Evolutionary conservation across 441 rosid genomes (phyloP).

Genomic region (Corymbia citriodora): DNA sequence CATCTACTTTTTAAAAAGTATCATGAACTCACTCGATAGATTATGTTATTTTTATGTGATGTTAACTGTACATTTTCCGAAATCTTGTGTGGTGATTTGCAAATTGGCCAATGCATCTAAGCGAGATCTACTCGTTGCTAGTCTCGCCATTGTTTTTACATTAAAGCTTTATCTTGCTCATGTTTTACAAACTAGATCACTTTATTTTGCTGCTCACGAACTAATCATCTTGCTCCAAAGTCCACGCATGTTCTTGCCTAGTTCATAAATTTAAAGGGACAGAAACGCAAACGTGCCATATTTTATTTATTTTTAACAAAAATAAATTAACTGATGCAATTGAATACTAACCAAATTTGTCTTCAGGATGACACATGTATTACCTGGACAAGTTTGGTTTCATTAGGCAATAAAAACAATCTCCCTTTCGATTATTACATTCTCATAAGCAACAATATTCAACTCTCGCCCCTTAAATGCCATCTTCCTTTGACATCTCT

Average conservation of each 20-base stretch:
- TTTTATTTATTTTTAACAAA: not conserved
- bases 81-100: not conserved
- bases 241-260: not conserved
- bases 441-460: not conserved
- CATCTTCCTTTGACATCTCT: not conserved
- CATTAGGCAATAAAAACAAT: not conserved
- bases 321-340: not conserved
- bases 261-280: not conserved
- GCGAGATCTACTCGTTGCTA: not conserved
- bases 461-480: not conserved
- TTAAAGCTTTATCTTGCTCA: not conserved
- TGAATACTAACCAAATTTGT: not conserved
- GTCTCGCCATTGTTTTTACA: not conserved
- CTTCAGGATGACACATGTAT: not conserved
- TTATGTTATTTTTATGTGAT: not conserved
- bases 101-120: not conserved
- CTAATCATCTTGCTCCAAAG: not conserved
- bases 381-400: not conserved
- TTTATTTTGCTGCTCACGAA: not conserved
- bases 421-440: not conserved
- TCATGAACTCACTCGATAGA: fast-evolving
- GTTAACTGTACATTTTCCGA: not conserved
- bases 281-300: not conserved
- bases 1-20: not conserved
- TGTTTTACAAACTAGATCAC: not conserved